Evolutionary conservation across 169 alveolate genomes (phyloP).

Genomic region (Plasmodium chabaudi): DNA sequence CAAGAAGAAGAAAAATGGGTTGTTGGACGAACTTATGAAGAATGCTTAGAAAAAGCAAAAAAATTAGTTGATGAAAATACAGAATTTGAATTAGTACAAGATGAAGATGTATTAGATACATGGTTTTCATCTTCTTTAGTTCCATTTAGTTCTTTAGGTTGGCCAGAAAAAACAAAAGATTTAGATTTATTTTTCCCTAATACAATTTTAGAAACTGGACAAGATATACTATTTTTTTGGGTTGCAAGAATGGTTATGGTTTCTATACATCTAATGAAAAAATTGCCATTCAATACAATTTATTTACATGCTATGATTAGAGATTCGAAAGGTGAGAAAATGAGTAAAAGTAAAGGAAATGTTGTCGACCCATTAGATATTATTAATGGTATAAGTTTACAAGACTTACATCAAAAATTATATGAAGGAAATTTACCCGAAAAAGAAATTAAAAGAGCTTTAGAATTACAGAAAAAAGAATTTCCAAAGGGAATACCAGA

Average conservation of each 20-base stretch:
- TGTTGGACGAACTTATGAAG: conserved; percentile 91
- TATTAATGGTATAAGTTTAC: conserved; percentile 95
- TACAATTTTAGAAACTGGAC: conserved; percentile 98
- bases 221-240: conserved; percentile 99
- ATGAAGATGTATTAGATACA: conserved; percentile 99
- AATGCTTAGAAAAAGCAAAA: conserved; percentile 92
- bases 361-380: conserved; percentile 99
- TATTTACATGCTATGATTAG: conserved; percentile 99
- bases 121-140: conserved; percentile 99
- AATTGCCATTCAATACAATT: conserved; percentile 97
- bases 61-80: conserved; percentile 85
- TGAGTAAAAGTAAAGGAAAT: conserved; percentile 98
- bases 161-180: conserved; percentile 97
- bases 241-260: conserved; percentile 99
- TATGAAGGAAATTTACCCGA: conserved; percentile 93
- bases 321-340: conserved; percentile 98
- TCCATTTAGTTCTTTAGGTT: conserved; percentile 98
- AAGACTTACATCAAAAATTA: conserved; percentile 91
- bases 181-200: conserved; percentile 97
- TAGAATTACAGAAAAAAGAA: conserved; percentile 93
- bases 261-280: conserved; percentile 94
- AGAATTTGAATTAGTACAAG: conserved; percentile 92
- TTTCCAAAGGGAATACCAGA: conserved; percentile 99
- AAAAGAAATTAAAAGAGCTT: conserved; percentile 95
- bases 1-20: conserved; percentile 91